Evolutionary conservation across 148 eudicot genomes (phyloP).

Genomic region (Chenopodium berlandieri): DNA sequence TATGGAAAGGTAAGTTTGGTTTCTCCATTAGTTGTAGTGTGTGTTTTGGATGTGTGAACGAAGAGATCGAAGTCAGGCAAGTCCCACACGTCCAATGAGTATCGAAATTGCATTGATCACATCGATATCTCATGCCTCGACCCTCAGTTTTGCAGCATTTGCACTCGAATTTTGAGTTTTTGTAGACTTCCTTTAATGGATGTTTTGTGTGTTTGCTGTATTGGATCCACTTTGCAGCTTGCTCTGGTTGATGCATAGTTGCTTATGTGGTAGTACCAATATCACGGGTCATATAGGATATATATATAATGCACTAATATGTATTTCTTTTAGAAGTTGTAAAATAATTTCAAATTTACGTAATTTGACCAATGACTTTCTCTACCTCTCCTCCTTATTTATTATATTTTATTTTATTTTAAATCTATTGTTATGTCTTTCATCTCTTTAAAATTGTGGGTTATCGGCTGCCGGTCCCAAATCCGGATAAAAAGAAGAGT

Average conservation of each 20-base stretch:
- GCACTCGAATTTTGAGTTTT: conserved; percentile 19
- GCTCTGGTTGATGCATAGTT: not conserved
- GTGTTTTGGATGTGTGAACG: conserved; percentile 24
- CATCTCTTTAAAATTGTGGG: too few species aligned
- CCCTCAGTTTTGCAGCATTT: conserved; percentile 16
- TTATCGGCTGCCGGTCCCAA: too few species aligned
- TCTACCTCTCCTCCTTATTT: too few species aligned
- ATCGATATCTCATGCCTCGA: conserved; percentile 7
- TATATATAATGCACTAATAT: too few species aligned
- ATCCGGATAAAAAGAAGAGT: too few species aligned
- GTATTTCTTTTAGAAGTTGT: too few species aligned
- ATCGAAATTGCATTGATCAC: conserved; percentile 20
- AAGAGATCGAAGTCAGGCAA: not conserved
- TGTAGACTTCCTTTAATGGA: conserved; percentile 26
- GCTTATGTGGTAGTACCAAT: too few species aligned
- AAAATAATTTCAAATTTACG: too few species aligned
- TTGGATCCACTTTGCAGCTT: conserved; percentile 10
- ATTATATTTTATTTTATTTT: too few species aligned
- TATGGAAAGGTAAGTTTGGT: not conserved
- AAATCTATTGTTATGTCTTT: too few species aligned
- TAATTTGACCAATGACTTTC: too few species aligned
- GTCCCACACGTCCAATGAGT: conserved; percentile 12
- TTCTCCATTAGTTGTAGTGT: not conserved
- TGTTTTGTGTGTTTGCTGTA: conserved; percentile 18
- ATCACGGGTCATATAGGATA: too few species aligned